A percentile compares a stretch with the other conserved stretches of the same genome.
Evolutionary conservation across 164 flowering plant species (phyloP).

Genomic region (Liriodendron chinense): DNA sequence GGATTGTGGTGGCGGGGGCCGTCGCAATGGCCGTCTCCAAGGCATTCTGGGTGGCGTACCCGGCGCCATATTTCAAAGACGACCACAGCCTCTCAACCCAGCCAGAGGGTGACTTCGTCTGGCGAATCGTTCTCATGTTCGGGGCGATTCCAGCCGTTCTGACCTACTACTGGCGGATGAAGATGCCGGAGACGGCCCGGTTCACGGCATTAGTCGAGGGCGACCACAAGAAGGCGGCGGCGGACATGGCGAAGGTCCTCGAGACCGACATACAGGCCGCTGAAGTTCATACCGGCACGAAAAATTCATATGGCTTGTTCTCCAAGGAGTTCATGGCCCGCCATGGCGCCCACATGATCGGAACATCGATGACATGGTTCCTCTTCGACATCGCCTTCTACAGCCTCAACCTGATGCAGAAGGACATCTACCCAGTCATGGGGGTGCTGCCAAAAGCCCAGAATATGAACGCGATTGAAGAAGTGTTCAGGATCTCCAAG

Average conservation of each 20-base stretch:
- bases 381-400: slow-evolving; percentile 48
- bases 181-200: slow-evolving; percentile 57
- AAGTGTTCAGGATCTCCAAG: slow-evolving; percentile 31
- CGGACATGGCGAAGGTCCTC: background rate
- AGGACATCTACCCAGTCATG: slow-evolving; percentile 38
- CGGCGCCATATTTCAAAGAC: slow-evolving; percentile 6
- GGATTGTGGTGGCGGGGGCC: slow-evolving; percentile 25
- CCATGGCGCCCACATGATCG: slow-evolving; percentile 43
- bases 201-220: slow-evolving; percentile 67
- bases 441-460: slow-evolving; percentile 21
- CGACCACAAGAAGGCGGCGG: slow-evolving; percentile 18
- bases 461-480: slow-evolving; percentile 37
- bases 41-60: slow-evolving; percentile 27
- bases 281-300: background rate
- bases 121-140: slow-evolving; percentile 69
- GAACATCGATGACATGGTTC: slow-evolving; percentile 47
- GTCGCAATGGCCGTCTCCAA: slow-evolving; percentile 30
- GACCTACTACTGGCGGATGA: slow-evolving; percentile 73
- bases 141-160: slow-evolving; percentile 61
- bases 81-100: slow-evolving; percentile 25
- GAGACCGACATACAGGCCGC: background rate
- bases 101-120: slow-evolving; percentile 48
- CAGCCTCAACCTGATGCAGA: slow-evolving; percentile 41
- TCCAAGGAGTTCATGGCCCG: slow-evolving; percentile 14
- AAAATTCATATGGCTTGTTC: background rate